Base-by-base conservation (phyloP, 305 asterid species). In the Salvia sclarea region DNA sequence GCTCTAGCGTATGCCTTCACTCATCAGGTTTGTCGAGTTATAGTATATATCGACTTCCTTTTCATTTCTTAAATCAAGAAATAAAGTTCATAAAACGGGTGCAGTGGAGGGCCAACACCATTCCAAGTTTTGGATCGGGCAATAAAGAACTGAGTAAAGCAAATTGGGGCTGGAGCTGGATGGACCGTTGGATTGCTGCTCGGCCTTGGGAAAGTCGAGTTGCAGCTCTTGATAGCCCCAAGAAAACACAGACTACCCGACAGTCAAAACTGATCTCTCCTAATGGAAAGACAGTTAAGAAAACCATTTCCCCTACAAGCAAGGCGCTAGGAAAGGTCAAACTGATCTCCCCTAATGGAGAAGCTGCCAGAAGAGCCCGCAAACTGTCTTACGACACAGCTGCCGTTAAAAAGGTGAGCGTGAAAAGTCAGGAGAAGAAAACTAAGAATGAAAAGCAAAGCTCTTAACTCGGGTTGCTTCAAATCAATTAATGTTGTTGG, bases 121-220 rank as follows among this genome's bases (percentile, higher is more conserved):
- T 49, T 66, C 82, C 85, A 12, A 70, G 74, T 65, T 82, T 83
- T 56, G 91, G 89, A 61, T 72, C 83, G 14, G 77, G 80, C 38
- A 80, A 78, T 70, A 58, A 72, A 22, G 90, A 85, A 47, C 78
- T 82, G 14, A 80, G 88, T 61, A 84, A 86, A 68, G 77, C 83
- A 12, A 82, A 83, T 64, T 93, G 98, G 98, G 98, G 92, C 9
- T 90, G 98, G 98, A 93, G 98, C 77, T 93, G 97, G 98, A 90
- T 67, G 75, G 97, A 90, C 70, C 86, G 91, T 16, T 93, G 98
- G 98, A 79, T 93, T 61, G 92, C 98, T 66, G 96, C 94, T 72
- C 87, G 88, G 38, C 98, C 98, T 33, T 93, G 98, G 98, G 98
- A 93, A 82, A 81, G 87, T 72, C 89, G 95, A 53, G 78, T 78